phyloP scores from a whole-genome alignment of 768 basidiomycete species.

The Boletus barrowsii region DNA sequence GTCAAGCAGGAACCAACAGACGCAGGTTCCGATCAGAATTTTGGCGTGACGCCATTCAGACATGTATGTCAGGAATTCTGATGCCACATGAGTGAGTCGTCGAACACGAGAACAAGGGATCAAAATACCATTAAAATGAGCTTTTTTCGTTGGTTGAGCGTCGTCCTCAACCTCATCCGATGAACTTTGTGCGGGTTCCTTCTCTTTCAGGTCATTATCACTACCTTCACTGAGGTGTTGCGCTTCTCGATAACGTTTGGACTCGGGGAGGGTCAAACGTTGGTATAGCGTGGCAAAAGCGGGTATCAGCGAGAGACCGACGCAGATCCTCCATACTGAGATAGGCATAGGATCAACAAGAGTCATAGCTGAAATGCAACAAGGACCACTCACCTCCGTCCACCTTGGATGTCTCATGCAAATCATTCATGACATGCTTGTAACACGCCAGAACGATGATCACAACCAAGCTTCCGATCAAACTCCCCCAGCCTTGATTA shows the following conservation, averaged over 20 bases:
- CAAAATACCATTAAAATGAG: conserved; percentile 48
- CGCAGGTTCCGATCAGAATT: conserved; percentile 61
- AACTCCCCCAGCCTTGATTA: conserved; percentile 75
- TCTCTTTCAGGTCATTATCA: conserved; percentile 32
- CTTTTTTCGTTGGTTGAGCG: conserved; percentile 38
- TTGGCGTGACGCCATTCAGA: conserved; percentile 70
- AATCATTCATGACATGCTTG: conserved; percentile 57
- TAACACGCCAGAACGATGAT: conserved; percentile 65
- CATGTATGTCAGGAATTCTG: conserved; percentile 67
- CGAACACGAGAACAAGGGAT: neutral
- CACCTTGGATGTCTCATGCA: conserved; percentile 58
- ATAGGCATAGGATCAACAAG: neutral
- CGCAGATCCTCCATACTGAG: conserved; percentile 66
- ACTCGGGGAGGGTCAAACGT: conserved; percentile 70
- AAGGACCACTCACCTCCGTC: conserved; percentile 54
- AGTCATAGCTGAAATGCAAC: neutral
- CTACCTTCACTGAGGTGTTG: conserved; percentile 29
- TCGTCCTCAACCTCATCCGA: conserved; percentile 2
- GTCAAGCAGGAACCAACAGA: conserved; percentile 76
- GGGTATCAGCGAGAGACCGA: conserved; percentile 74
- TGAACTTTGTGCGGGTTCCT: conserved; percentile 5
- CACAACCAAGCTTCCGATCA: conserved; percentile 58
- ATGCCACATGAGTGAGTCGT: neutral
- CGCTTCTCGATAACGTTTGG: conserved; percentile 50
- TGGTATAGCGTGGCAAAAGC: conserved; percentile 74